Conservation (phyloP, 2,329 filamentous ascomycete genomes). For the Trichoderma sp. region DNA sequence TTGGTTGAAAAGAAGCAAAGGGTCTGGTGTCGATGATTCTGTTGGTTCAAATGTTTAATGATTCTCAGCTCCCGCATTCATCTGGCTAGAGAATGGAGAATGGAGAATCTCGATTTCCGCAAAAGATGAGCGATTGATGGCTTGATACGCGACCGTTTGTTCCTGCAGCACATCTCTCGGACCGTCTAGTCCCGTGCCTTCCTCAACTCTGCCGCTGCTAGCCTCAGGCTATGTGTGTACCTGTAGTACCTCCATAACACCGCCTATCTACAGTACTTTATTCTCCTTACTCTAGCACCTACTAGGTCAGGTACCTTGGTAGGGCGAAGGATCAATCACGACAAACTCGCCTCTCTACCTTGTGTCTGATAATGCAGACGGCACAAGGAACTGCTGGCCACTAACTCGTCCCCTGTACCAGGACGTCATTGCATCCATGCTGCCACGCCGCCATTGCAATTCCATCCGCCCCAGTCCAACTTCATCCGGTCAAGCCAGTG, state of each 20-base stretch:
- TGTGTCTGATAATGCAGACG: neutral
- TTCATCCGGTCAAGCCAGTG: neutral
- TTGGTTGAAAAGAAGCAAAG: neutral
- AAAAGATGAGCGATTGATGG: neutral
- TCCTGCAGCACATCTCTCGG: constrained; percentile 3
- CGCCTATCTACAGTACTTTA: neutral
- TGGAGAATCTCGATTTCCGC: neutral
- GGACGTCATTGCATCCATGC: neutral
- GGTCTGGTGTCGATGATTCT: neutral
- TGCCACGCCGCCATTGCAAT: neutral
- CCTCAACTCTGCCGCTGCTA: neutral
- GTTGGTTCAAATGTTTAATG: neutral
- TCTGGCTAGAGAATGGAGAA: neutral
- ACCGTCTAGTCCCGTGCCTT: constrained; percentile 6
- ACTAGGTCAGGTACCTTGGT: no score
- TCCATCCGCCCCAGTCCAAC: neutral
- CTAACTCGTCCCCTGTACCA: neutral
- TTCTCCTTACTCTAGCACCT: no score
- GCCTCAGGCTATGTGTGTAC: neutral
- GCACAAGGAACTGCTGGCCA: neutral
- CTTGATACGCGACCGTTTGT: neutral
- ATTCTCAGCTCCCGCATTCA: neutral
- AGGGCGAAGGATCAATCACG: neutral
- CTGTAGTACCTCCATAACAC: neutral
- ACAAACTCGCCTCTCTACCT: neutral